A percentile compares a stretch with the other conserved stretches of the same genome.
phyloP scores from a whole-genome alignment of 2,329 filamentous ascomycete genomes.

The Xylariaceae sp. region DNA sequence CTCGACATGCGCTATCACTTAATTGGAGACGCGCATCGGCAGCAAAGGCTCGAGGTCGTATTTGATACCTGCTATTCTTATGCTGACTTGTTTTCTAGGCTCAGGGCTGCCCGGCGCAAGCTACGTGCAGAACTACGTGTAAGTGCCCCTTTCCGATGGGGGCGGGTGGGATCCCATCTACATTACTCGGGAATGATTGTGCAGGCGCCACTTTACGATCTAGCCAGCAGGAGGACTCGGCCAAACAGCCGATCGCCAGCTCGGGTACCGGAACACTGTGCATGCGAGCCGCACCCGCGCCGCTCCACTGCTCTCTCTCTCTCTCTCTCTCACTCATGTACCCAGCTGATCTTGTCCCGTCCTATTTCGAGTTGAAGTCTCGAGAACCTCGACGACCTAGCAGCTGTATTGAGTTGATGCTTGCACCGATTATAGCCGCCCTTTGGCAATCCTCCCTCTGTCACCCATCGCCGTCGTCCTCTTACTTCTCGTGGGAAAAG shows the following conservation, averaged over 20 bases:
- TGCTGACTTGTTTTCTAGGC: constrained; percentile 28
- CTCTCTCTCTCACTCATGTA: too few relatives aligned
- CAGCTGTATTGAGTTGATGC: not conserved
- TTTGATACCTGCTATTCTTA: constrained; percentile 15
- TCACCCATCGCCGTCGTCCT: not conserved
- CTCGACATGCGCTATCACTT: constrained; percentile 10
- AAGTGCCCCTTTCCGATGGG: constrained; percentile 41
- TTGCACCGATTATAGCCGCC: not conserved
- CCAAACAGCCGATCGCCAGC: constrained; percentile 35
- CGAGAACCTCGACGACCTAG: constrained; percentile 1
- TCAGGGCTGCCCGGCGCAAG: constrained; percentile 26
- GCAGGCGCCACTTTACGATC: constrained; percentile 42
- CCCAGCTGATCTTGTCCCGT: constrained; percentile 13
- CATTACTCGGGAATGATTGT: constrained; percentile 39
- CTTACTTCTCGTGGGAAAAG: not conserved
- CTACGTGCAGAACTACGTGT: constrained; percentile 33
- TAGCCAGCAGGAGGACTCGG: constrained; percentile 28
- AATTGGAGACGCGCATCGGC: constrained; percentile 18
- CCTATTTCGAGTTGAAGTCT: not conserved
- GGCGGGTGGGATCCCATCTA: constrained; percentile 35
- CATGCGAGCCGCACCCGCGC: constrained; percentile 29
- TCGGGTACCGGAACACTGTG: constrained; percentile 32
- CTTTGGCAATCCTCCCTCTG: not conserved
- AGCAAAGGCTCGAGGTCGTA: constrained; percentile 23
- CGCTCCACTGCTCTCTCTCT: constrained; percentile 19